phyloP scores from a whole-genome alignment of 805 yeast genomes.

The Lachancea thermotolerans region DNA sequence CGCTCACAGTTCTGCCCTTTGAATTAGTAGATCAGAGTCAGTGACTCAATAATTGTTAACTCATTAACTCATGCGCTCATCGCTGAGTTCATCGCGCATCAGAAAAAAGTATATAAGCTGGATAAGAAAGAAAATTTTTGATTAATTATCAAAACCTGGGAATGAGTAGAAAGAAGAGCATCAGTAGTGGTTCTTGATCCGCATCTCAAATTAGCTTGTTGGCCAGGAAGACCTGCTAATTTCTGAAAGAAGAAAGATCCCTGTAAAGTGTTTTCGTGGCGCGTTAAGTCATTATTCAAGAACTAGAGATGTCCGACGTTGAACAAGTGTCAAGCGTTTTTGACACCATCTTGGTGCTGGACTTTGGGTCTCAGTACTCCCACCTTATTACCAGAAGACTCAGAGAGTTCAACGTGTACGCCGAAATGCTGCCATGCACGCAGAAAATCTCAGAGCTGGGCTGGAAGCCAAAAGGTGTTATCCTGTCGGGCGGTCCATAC shows the following conservation, averaged over 20 bases:
- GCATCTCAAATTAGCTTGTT: not conserved
- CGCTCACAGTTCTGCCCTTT: no score
- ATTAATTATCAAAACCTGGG: not conserved
- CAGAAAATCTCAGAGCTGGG: slow-evolving; percentile 87
- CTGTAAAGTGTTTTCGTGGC: no score
- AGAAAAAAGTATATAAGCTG: not conserved
- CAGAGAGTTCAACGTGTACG: slow-evolving; percentile 96
- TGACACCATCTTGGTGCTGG: slow-evolving; percentile 95
- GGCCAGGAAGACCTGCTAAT: no score
- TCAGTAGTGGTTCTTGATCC: not conserved
- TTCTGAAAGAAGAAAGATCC: no score
- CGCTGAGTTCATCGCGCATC: not conserved
- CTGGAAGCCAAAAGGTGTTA: slow-evolving; percentile 96
- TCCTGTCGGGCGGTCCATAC: slow-evolving; percentile 95
- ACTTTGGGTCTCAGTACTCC: slow-evolving; percentile 97
- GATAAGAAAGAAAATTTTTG: not conserved
- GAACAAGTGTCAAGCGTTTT: slow-evolving; percentile 76
- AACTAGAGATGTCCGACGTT: slow-evolving; percentile 14
- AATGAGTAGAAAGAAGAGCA: not conserved
- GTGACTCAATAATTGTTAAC: not conserved
- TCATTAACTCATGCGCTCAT: not conserved
- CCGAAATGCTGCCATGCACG: slow-evolving; percentile 99
- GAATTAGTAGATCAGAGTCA: not conserved
- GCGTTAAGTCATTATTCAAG: no score
- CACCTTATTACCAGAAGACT: slow-evolving; percentile 94